Base-by-base conservation (phyloP, 352 stramenopile species). In the Pythium apleroticum region DNA sequence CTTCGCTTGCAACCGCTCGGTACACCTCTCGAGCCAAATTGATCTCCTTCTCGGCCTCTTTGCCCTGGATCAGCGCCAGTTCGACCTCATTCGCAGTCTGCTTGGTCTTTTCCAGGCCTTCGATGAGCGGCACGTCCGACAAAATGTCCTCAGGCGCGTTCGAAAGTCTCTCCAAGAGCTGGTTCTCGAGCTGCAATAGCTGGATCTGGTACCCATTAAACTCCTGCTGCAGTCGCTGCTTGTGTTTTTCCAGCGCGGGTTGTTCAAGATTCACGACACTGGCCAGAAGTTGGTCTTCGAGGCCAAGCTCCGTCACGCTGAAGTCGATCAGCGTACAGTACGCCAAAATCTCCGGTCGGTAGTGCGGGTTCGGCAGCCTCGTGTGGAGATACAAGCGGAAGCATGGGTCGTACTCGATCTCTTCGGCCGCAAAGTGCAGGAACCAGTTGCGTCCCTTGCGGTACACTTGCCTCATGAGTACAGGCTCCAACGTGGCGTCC, bases 291-390 rank as follows among this genome's bases (percentile, higher is more conserved):
- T 98, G 91, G 39, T 97, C 91, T 69, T 97, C 90, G 0, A 98
- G 71, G 0, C 91, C 91, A 48, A 81, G 84, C 50, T 97, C 85
- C 12, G 93, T 98, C 22, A 98, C 93, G 48, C 94, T 97, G 54
- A 98, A 98, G 69, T 98, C 96, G 56, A 98, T 97, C 1, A 98
- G 75, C 41, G 91, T 98, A 60, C 90, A 97, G 60, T 97, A 94
- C 25, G 92, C 90, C 17, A 95, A 70, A n/a, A 98, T 83, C 63
- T 98, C 93, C 0, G 93, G 93, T 1, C 85, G 81, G 64, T 96
- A 98, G 67, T 98, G 92, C 6, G 92, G 93, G 35, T 98, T 98
- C 1, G 88, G 86, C 1, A 98, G 71, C 53, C 97, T 97, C 0
- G 90, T 98, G 69, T 98, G 92, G 25, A 98, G 54, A 50, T 81